Conservation (phyloP, 768 basidiomycete genomes). For the Nidula microcarpa region DNA sequence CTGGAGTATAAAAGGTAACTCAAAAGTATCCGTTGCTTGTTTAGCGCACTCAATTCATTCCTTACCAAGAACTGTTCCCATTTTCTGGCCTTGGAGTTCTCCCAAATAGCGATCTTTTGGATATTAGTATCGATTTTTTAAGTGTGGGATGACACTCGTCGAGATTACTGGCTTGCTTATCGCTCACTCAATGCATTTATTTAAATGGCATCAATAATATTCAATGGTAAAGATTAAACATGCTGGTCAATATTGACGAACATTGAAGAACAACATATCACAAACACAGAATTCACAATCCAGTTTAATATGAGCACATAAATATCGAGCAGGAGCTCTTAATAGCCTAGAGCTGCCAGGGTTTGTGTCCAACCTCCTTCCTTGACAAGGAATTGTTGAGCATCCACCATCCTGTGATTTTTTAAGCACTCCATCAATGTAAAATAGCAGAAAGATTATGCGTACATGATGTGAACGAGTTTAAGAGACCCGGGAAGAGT, state of each 20-base stretch:
- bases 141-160: no score
- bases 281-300: no score
- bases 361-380: conserved; percentile 28
- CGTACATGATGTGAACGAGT: conserved; percentile 27
- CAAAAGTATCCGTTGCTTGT: no score
- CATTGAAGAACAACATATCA: no score
- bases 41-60: background rate
- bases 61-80: conserved; percentile 30
- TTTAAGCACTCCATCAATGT: background rate
- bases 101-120: no score
- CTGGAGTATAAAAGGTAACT: conserved; percentile 55
- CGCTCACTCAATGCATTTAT: no score
- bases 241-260: no score
- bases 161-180: no score
- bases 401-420: conserved; percentile 27
- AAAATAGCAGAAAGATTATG: background rate
- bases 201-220: no score
- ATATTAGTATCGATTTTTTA: no score
- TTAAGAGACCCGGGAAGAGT: conserved; percentile 19
- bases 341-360: conserved; percentile 27
- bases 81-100: conserved; percentile 44
- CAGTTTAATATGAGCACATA: background rate
- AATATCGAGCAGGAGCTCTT: conserved; percentile 9
- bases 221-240: no score
- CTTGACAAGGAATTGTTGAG: conserved; percentile 25